Percentiles rank a stretch among this genome's conserved stretches.
Evolutionary conservation across 164 flowering plant species (phyloP).

Genomic region (Vitis rotundifolia): DNA sequence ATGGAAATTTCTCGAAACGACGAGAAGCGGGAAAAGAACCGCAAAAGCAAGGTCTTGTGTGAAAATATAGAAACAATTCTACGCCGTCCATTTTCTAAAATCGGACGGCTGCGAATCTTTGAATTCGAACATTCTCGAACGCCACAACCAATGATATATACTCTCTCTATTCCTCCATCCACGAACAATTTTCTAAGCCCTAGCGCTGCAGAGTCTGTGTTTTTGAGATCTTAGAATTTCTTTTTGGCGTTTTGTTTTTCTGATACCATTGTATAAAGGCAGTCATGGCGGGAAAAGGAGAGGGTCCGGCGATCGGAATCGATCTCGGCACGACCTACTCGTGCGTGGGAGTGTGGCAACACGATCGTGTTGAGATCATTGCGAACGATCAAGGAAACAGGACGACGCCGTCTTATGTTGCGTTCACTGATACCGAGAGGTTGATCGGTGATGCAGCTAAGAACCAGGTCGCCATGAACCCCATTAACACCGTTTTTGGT

Average conservation of each 20-base stretch:
- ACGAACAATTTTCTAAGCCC: too few relatives aligned
- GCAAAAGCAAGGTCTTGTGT: too few relatives aligned
- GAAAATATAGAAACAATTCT: too few relatives aligned
- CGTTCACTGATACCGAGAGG: conserved; percentile 40
- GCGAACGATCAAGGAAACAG: conserved; percentile 46
- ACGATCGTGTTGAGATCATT: conserved; percentile 44
- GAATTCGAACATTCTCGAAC: too few relatives aligned
- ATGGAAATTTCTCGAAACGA: too few relatives aligned
- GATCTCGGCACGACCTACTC: conserved; percentile 44
- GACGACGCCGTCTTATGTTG: conserved; percentile 45
- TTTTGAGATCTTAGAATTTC: not conserved
- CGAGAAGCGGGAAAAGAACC: too few relatives aligned
- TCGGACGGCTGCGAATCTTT: too few relatives aligned
- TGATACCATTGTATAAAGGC: not conserved
- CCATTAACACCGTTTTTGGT: conserved; percentile 42
- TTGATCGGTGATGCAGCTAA: conserved; percentile 48
- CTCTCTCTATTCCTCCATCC: too few relatives aligned
- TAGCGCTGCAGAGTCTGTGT: too few relatives aligned
- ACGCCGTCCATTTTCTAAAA: too few relatives aligned
- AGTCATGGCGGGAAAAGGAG: conserved; percentile 42
- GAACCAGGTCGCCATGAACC: conserved; percentile 52
- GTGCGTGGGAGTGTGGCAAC: conserved; percentile 47
- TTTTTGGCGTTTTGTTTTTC: not conserved
- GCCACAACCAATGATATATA: too few relatives aligned
- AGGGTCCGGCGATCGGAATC: conserved; percentile 44